A percentile compares a stretch with the other conserved stretches of the same genome.
Conservation (phyloP, 257 asterid genomes). For the Gentiana macrophylla region DNA sequence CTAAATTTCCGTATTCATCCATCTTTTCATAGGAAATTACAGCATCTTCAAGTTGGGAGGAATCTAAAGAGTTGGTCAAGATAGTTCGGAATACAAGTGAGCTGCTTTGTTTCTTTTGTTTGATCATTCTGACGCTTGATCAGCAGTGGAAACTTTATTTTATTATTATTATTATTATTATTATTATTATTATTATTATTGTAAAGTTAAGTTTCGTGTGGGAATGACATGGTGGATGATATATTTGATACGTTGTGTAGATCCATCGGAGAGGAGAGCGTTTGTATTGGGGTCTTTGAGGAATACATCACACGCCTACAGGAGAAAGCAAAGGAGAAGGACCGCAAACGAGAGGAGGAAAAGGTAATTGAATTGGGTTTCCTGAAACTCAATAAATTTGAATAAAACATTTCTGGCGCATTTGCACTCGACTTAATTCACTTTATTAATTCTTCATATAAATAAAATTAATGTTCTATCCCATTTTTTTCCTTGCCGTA, state of each 20-base stretch:
- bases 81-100: slow-evolving; percentile 83
- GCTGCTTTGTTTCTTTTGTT: slow-evolving; percentile 9
- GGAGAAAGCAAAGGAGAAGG: slow-evolving; percentile 86
- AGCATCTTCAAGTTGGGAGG: slow-evolving; percentile 78
- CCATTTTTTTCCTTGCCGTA: too few species aligned
- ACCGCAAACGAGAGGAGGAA: slow-evolving; percentile 89
- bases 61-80: slow-evolving; percentile 61
- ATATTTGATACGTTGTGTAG: slow-evolving; percentile 22
- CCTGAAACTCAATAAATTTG: too few species aligned
- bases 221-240: slow-evolving; percentile 2
- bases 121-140: background rate
- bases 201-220: background rate
- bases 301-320: slow-evolving; percentile 67
- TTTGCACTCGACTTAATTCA: too few species aligned
- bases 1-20: background rate
- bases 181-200: slow-evolving; percentile 3
- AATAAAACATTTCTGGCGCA: too few species aligned
- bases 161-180: background rate
- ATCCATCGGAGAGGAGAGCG: slow-evolving; percentile 79
- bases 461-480: too few species aligned
- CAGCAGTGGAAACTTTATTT: too few species aligned
- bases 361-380: slow-evolving; percentile 35
- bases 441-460: too few species aligned
- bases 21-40: slow-evolving; percentile 50
- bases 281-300: slow-evolving; percentile 61